Base-by-base conservation (phyloP, 2,329 filamentous ascomycete species). In the Chrysoporthe cubensis region DNA sequence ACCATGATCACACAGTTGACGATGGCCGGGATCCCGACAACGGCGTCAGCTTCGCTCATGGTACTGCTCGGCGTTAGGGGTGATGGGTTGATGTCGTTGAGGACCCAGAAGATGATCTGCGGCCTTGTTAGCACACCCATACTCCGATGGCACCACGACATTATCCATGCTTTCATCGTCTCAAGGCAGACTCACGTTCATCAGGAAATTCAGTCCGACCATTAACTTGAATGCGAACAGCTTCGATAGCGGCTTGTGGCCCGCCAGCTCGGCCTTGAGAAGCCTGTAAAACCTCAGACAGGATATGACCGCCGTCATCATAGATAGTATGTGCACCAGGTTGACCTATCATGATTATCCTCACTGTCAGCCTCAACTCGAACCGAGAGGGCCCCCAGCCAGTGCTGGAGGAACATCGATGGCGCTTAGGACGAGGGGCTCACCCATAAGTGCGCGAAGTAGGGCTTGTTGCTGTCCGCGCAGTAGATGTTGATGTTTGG, bases 211-310 rank as follows among this genome's bases (percentile, higher is more conserved):
- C 8, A 78, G 52, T 48, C 74, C 73, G 21, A 79, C 73, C 34
- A 79, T 75, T 9, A 77, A 63, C 67, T 79, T 79, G 71, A 79
- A 78, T 1, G 75, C 74, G 13, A 76, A 50, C 1, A 79, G 70
- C 56, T 79, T 79, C 4, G 69, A 62, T 4, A 79, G 52, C 18
- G 76, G 73, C 60, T 75, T 71, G 69, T 76, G 72, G 16, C 72
- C 71, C 16, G 69, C 62, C 34, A 79, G 68, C 42, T 76, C 64
- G 1, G 65, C 34, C 50, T 76, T 76, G n/a, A 77, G 66, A 0
- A 69, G 66, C 4, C 21, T 62, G 69, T 77, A 78, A 66, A 77
- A 76, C 2, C 56, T 65, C 4, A 79, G 62, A 6, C 75, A 70
- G 0, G 74, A 62, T 0, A 73, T 62, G 9, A 77, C 69, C 7